These are phyloP conservation scores for Lantana camara DNA, from an alignment of 257 asterid genomes.

Conservation along the genomic window DNA sequence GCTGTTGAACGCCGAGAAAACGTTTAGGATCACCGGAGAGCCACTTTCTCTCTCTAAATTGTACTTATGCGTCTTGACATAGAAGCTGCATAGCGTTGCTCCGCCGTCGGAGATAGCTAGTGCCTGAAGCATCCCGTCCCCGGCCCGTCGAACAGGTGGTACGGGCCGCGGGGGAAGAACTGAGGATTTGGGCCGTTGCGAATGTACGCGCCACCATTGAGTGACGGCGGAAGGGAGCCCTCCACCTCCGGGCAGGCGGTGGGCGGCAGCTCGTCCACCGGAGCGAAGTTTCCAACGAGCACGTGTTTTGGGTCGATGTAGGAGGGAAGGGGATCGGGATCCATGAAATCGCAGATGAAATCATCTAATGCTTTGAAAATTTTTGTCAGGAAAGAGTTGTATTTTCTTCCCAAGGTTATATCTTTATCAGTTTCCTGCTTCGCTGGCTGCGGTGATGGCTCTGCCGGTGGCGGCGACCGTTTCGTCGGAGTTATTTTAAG, in stretches of 20 bases:
- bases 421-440: not conserved
- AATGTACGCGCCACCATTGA: conserved; percentile 66
- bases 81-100: conserved; percentile 71
- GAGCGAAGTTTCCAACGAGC: conserved; percentile 51
- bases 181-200: conserved; percentile 82
- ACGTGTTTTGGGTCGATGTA: conserved; percentile 45
- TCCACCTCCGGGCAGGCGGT: conserved; percentile 49
- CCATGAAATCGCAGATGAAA: conserved; percentile 37
- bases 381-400: not conserved
- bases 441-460: too few relatives aligned
- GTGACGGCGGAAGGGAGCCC: conserved; percentile 57
- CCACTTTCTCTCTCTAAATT: conserved; percentile 42
- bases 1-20: conserved; percentile 67
- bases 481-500: not conserved
- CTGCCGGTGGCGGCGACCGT: not conserved
- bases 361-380: conserved; percentile 41
- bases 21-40: conserved; percentile 44
- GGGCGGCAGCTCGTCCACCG: conserved; percentile 63
- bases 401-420: not conserved
- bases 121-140: conserved; percentile 80
- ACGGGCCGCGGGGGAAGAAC: conserved; percentile 57
- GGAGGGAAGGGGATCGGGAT: conserved; percentile 48
- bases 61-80: conserved; percentile 60
- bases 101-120: conserved; percentile 48
- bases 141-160: conserved; percentile 70